A percentile compares a stretch with the other conserved stretches of the same genome.
phyloP scores from a whole-genome alignment of 2,329 filamentous ascomycete species.

The Paradendryphiella salina region DNA sequence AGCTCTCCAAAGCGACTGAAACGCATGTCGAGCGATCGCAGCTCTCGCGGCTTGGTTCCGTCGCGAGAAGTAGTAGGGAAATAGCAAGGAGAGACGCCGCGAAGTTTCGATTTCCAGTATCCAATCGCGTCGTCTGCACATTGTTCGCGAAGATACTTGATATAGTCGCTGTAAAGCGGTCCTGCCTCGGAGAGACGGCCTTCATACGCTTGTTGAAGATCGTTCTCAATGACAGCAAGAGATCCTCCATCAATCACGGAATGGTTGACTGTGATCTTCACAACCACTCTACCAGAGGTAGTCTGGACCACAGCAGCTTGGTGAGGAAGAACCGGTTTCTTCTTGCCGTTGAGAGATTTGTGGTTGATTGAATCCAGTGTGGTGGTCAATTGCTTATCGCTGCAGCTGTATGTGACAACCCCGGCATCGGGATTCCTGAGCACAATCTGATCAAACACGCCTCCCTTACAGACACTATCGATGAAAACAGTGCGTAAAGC shows the following conservation, averaged over 20 bases:
- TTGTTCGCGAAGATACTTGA: slow-evolving; percentile 36
- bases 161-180: slow-evolving; percentile 44
- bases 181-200: slow-evolving; percentile 28
- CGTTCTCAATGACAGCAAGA: slow-evolving; percentile 35
- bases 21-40: slow-evolving; percentile 35
- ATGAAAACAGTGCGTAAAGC: slow-evolving; percentile 42
- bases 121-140: slow-evolving; percentile 26
- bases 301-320: slow-evolving; percentile 38
- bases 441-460: slow-evolving; percentile 44
- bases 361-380: slow-evolving; percentile 35
- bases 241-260: slow-evolving; percentile 43
- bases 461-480: slow-evolving; percentile 42
- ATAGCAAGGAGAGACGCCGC: slow-evolving; percentile 38
- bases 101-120: slow-evolving; percentile 41
- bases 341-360: slow-evolving; percentile 33
- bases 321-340: slow-evolving; percentile 39
- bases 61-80: slow-evolving; percentile 35
- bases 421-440: slow-evolving; percentile 33
- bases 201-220: slow-evolving; percentile 40
- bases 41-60: slow-evolving; percentile 28
- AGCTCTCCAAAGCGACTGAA: slow-evolving; percentile 39
- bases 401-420: slow-evolving; percentile 26
- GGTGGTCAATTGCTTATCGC: slow-evolving; percentile 25
- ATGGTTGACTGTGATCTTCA: slow-evolving; percentile 45
- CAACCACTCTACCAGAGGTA: slow-evolving; percentile 31